Conservation (phyloP, 140 eudicot species). For the Senecio squalidus region DNA sequence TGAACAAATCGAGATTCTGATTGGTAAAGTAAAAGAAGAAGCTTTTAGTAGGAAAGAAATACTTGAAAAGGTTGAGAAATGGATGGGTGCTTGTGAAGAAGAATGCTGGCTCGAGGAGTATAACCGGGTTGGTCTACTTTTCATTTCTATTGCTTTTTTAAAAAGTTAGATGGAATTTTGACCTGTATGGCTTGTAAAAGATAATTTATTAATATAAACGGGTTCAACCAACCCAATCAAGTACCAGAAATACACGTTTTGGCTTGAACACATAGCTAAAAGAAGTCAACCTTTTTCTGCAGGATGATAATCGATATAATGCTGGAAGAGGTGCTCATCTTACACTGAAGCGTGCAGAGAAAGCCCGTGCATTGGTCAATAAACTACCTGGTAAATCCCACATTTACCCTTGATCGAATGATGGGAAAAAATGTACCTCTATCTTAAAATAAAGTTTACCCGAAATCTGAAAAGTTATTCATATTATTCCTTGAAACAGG, state of each 20-base stretch:
- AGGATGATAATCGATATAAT: conserved; percentile 82
- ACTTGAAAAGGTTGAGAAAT: conserved; percentile 77
- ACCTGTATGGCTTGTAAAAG: no score
- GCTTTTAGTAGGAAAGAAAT: conserved; percentile 82
- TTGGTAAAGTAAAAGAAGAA: conserved; percentile 71
- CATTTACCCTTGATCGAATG: background rate
- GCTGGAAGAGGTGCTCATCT: conserved; percentile 94
- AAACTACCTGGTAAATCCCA: conserved; percentile 69
- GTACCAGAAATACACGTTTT: background rate
- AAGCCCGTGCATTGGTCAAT: conserved; percentile 75
- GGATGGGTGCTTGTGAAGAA: conserved; percentile 91
- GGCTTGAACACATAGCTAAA: background rate
- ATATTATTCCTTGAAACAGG: conserved; percentile 40
- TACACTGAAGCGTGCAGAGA: conserved; percentile 82
- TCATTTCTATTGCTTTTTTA: no score
- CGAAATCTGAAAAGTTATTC: no score
- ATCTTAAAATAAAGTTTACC: no score
- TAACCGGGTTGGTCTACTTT: conserved; percentile 51
- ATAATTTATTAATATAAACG: no score
- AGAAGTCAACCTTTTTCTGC: background rate
- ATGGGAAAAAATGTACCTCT: no score
- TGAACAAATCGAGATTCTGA: conserved; percentile 61
- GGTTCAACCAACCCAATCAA: no score
- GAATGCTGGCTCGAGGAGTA: conserved; percentile 98
- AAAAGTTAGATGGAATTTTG: no score